Percentiles rank a stretch among this genome's conserved stretches.
phyloP scores from a whole-genome alignment of 345 rosid genomes.

The Firmiana major region DNA sequence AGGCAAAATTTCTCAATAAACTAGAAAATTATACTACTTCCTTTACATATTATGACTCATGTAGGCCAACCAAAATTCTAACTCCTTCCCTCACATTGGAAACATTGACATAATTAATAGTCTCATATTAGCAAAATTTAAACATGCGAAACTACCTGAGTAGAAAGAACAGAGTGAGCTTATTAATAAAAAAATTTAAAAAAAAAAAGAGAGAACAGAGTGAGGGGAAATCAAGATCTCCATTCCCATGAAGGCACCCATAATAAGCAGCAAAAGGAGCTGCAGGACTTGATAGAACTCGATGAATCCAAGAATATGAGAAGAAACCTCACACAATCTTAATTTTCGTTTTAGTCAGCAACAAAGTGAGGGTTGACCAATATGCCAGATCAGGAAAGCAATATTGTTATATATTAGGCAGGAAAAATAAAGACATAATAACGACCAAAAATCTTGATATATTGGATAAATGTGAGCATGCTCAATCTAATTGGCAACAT shows the following conservation, averaged over 20 bases:
- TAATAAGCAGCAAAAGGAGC: background rate
- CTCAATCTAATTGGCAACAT: background rate
- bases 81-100: background rate
- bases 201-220: background rate
- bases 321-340: background rate
- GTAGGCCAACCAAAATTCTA: background rate
- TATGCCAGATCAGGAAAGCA: too few species aligned
- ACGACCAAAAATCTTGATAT: background rate
- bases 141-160: background rate
- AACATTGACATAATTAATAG: background rate
- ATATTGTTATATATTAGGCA: background rate
- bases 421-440: background rate
- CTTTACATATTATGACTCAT: background rate
- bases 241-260: too few species aligned
- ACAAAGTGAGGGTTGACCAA: background rate
- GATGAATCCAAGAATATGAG: background rate
- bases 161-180: background rate
- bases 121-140: background rate
- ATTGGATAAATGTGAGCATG: background rate
- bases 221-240: background rate
- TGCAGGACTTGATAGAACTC: background rate
- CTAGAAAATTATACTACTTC: background rate
- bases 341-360: background rate
- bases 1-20: constrained; percentile 2
- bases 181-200: too few species aligned